Evolutionary conservation across 2,329 filamentous ascomycete genomes (phyloP).

Genomic region (Penicillium brasilianum): DNA sequence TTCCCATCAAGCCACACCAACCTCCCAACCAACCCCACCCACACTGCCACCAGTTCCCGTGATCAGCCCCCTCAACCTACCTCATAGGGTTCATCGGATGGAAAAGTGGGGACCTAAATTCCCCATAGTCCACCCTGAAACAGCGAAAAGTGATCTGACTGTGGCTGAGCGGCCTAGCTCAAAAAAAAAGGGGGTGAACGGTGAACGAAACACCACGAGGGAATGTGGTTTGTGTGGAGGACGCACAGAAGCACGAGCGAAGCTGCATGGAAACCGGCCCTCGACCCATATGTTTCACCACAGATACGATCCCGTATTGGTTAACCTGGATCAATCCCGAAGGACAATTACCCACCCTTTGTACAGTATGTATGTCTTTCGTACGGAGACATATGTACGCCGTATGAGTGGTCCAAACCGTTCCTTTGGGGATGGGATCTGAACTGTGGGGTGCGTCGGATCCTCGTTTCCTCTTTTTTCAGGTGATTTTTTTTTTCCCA

Average conservation of each 20-base stretch:
- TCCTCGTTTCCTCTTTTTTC: slow-evolving; percentile 3
- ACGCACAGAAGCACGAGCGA: background rate
- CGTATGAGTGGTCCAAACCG: background rate
- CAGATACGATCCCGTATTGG: background rate
- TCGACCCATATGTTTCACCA: slow-evolving; percentile 2
- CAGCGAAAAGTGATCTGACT: slow-evolving; percentile 25
- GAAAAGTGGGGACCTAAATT: slow-evolving; percentile 18
- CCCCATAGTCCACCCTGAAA: slow-evolving; percentile 34
- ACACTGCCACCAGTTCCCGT: background rate
- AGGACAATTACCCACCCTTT: background rate
- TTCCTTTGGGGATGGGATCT: background rate
- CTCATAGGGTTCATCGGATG: slow-evolving; percentile 19
- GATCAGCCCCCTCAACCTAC: slow-evolving; percentile 12
- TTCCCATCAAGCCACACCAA: slow-evolving; percentile 7
- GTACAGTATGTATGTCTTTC: background rate
- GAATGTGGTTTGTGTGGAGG: background rate
- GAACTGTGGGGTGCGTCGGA: slow-evolving; percentile 2
- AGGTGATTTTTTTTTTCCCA: background rate
- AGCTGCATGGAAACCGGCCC: background rate
- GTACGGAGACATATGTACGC: background rate
- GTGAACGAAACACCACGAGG: background rate
- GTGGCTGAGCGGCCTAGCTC: slow-evolving; percentile 24
- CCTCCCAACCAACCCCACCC: slow-evolving; percentile 10
- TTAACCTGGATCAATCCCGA: background rate
- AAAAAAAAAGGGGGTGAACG: slow-evolving; percentile 19